Base-by-base conservation (phyloP, 2,329 filamentous ascomycete species). In the Boeremia lycopersici region DNA sequence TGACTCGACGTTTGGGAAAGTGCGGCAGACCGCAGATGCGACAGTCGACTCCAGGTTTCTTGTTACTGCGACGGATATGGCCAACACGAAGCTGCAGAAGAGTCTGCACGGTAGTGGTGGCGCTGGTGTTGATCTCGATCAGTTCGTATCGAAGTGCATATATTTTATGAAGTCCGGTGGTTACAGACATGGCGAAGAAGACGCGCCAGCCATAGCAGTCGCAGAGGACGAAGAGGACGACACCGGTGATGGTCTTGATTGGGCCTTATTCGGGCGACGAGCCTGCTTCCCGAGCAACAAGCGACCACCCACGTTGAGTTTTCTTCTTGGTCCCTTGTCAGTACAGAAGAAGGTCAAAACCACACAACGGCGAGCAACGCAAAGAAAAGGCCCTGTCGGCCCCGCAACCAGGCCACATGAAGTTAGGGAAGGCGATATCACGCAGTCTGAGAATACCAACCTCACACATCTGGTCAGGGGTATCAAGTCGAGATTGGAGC, bases 121-220 rank as follows among this genome's bases (percentile, higher is more conserved):
- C 2, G 86, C 89, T 45, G 91, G 92, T 7, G 78, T 99, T 19
- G 93, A 98, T 68, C 82, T 96, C 0, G 93, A 98, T 57, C 90
- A 96, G 65, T 96, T 98, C 68, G 86, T 98, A 12, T 89, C 90
- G 0, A 96, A 96, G 74, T 93, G 89, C 73, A 91, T 96, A 56
- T 85, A 84, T 3, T 98, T 90, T 71, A 97, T 98, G 91, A 86
- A 85, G 15, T 69, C 74, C 19, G 82, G 84, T 31, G 89, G 86
- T 3, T 53, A 60, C 23, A 57, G 57, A 11, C 41, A 55, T 15
- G 83, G 82, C 10, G 83, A 84, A 23, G 76, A 76, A 12, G 79
- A 83, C 34, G 71, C 82, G 35, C 78, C 78, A 7, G 82, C 82
- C 44, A 76, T 82, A 36, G 75, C 70, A 53, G 78, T 64, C 12